These are phyloP conservation scores for Seiridium unicorne DNA, from an alignment of 2,329 filamentous ascomycete genomes.

Conservation along the genomic window DNA sequence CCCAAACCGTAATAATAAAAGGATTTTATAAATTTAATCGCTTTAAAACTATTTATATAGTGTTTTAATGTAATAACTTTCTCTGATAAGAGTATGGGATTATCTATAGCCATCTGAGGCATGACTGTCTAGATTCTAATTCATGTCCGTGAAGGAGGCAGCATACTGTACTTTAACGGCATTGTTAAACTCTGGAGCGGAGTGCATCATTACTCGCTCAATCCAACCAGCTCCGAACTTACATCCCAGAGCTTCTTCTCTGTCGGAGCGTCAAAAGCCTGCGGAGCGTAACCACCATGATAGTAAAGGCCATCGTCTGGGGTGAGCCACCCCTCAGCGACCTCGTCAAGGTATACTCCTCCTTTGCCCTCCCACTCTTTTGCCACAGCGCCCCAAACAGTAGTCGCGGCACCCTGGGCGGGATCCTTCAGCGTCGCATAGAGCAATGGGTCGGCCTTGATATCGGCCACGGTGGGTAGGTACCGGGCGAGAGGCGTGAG, in stretches of 20 bases:
- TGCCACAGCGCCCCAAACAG: slow-evolving; percentile 37
- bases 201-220: neutral
- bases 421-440: slow-evolving; percentile 25
- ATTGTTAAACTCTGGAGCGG: too few species aligned
- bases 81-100: too few species aligned
- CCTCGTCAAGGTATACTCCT: slow-evolving; percentile 27
- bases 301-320: neutral
- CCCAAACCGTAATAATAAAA: too few species aligned
- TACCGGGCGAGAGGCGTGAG: slow-evolving; percentile 24
- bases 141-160: too few species aligned
- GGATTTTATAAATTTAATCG: too few species aligned
- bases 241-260: neutral
- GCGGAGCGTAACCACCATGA: neutral
- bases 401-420: slow-evolving; percentile 44
- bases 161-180: too few species aligned
- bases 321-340: neutral
- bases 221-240: neutral
- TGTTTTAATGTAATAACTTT: too few species aligned
- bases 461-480: slow-evolving; percentile 13
- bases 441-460: neutral
- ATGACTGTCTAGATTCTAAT: too few species aligned
- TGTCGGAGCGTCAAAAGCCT: neutral
- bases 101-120: too few species aligned
- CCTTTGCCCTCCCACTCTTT: slow-evolving; percentile 38
- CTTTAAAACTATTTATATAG: too few species aligned